A percentile compares a stretch with the other conserved stretches of the same genome.
Conservation (phyloP, 768 basidiomycete species). For the Russula emetica region DNA sequence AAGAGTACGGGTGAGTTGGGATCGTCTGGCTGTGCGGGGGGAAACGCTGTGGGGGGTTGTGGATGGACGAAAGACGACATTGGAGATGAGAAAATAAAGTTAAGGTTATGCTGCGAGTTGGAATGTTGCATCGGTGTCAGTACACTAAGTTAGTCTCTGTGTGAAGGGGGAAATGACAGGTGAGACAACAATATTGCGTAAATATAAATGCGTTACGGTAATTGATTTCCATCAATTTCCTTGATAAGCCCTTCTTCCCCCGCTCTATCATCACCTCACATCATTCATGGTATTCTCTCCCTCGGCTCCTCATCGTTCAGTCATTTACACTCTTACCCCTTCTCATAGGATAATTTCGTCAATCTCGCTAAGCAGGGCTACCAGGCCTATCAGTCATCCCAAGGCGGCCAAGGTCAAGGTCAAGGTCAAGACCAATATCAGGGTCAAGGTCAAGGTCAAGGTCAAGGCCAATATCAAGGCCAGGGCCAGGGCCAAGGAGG, state of each 20-base stretch:
- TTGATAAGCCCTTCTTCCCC: neutral
- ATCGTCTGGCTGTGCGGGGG: conserved; percentile 19
- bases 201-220: neutral
- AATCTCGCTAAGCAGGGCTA: conserved; percentile 67
- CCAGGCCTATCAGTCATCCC: conserved; percentile 43
- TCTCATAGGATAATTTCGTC: conserved; percentile 57
- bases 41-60: conserved; percentile 12
- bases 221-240: neutral
- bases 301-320: neutral
- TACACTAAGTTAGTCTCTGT: fast-evolving
- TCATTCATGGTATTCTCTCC: conserved; percentile 9
- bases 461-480: too few relatives aligned
- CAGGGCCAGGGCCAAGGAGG: conserved; percentile 18
- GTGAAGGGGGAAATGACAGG: neutral
- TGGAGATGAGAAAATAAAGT: conserved; percentile 8
- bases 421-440: too few relatives aligned
- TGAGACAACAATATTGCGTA: too few relatives aligned
- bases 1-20: conserved; percentile 26
- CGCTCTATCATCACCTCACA: neutral
- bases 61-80: conserved; percentile 21
- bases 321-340: neutral
- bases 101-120: conserved; percentile 12
- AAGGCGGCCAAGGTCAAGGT: neutral
- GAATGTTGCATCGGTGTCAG: neutral
- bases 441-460: too few relatives aligned